phyloP scores from a whole-genome alignment of 2,329 filamentous ascomycete species.

The Sphaerulina musiva region DNA sequence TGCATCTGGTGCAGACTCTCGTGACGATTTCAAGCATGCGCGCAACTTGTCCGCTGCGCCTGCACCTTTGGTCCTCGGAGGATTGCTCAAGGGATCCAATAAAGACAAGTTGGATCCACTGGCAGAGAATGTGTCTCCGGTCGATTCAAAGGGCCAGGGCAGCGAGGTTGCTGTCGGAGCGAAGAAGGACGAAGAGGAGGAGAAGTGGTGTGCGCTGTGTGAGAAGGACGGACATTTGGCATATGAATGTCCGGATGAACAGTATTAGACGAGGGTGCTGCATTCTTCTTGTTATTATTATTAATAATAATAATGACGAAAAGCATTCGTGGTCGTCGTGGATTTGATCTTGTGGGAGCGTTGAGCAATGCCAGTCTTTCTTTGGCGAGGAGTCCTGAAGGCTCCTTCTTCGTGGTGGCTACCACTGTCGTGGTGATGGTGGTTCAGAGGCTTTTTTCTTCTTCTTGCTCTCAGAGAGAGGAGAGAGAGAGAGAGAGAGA shows the following conservation, averaged over 20 bases:
- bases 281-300: constrained; percentile 4
- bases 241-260: constrained; percentile 37
- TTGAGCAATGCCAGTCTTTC: no score
- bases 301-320: background rate
- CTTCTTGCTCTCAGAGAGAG: no score
- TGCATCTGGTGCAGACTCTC: constrained; percentile 8
- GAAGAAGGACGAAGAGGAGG: constrained; percentile 45
- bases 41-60: constrained; percentile 11
- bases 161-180: constrained; percentile 13
- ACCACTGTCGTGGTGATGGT: no score
- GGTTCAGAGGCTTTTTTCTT: no score
- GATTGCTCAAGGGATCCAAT: constrained; percentile 1
- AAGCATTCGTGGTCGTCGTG: no score
- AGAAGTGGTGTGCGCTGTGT: constrained; percentile 95
- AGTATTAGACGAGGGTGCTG: constrained; percentile 28
- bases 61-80: constrained; percentile 12
- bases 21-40: constrained; percentile 3
- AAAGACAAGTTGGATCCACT: constrained; percentile 19
- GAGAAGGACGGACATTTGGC: constrained; percentile 95
- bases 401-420: no score
- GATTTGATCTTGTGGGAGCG: no score
- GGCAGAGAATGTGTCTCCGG: constrained; percentile 8
- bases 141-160: constrained; percentile 22
- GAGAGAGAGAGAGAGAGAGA: no score
- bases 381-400: no score